Evolutionary conservation across 139 green algal genomes (phyloP), one percentile per base, ranked within the genome.

Genomic region (Edaphochlamys debaryana): DNA sequence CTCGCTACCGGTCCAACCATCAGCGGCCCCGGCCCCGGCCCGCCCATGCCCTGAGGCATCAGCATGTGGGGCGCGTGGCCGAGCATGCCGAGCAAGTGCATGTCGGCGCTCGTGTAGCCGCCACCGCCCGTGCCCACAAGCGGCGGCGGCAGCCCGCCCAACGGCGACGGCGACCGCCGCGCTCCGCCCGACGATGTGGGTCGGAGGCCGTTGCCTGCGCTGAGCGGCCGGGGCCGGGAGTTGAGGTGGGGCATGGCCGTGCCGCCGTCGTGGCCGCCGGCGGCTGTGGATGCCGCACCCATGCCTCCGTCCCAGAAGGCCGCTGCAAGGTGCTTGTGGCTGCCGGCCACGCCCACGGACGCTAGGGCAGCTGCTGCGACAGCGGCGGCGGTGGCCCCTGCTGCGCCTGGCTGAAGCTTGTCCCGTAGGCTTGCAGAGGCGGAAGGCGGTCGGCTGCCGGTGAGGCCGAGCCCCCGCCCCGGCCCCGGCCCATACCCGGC

Each of bases 381-480:
- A 48, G 38, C 40, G 11, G 58, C 40, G 2, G 79, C 30, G 42
- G 41, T 54, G 30, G 38, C 54, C 32, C 37, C 37, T 34, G 32
- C 37, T 4, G 60, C n/a, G 4, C 78, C 48, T 27, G 79, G 79
- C 56, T 85, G 79, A 20, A 85, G 67, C 68, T 79, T 79, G 67
- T 85, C 79, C 23, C 68, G 67, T 36, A 85, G 23, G 36, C 81
- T 81, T 2, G 71, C 20, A 71, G 74, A 71, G 76, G 76, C 76
- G 76, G 76, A 82, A 66, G 76, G 76, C 56, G 76, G 76, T 64
- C 76, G 62, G 60, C 76, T 82, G 76, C 76, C 63, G 60, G 25
- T 30, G 62, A 73, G 4, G 63, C 38, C 0, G 41, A 27, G 6
- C 68, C 68, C 68, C 42, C 7, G 30, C 68, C 42, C 41, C n/a